A percentile compares a stretch with the other conserved stretches of the same genome.
These are phyloP conservation scores for Gossypium schwendimanii DNA, from an alignment of 441 rosid genomes.

Conservation along the genomic window DNA sequence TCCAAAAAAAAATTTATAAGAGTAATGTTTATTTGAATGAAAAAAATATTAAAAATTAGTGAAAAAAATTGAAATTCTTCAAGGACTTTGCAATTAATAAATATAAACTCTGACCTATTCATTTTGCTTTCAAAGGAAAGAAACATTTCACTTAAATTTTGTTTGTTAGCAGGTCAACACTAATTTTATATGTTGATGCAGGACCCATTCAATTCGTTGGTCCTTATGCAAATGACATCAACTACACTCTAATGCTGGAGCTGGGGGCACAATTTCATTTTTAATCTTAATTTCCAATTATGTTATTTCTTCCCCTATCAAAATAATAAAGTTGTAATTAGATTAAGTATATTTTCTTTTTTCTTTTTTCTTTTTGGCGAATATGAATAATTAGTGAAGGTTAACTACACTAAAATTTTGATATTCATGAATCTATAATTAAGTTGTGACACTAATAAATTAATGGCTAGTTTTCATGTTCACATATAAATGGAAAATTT, in stretches of 20 bases:
- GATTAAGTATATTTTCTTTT: not conserved
- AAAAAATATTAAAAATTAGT: no score
- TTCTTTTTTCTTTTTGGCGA: not conserved
- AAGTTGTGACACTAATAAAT: not conserved
- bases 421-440: not conserved
- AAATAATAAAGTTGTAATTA: not conserved
- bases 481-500: no score
- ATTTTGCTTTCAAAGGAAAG: no score
- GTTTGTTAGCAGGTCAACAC: not conserved
- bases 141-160: not conserved
- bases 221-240: constrained; percentile 52
- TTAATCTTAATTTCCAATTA: not conserved
- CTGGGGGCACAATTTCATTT: constrained; percentile 43
- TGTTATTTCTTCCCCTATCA: not conserved
- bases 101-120: no score
- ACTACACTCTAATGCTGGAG: constrained; percentile 69
- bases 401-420: no score
- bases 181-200: constrained; percentile 11
- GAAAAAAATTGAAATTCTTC: not conserved
- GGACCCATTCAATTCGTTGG: constrained; percentile 94
- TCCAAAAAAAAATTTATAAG: no score
- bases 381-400: no score
- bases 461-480: no score
- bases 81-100: not conserved
- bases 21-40: not conserved